Conservation (phyloP, 805 yeast genomes). For the Suhomyces tanzawaensis region DNA sequence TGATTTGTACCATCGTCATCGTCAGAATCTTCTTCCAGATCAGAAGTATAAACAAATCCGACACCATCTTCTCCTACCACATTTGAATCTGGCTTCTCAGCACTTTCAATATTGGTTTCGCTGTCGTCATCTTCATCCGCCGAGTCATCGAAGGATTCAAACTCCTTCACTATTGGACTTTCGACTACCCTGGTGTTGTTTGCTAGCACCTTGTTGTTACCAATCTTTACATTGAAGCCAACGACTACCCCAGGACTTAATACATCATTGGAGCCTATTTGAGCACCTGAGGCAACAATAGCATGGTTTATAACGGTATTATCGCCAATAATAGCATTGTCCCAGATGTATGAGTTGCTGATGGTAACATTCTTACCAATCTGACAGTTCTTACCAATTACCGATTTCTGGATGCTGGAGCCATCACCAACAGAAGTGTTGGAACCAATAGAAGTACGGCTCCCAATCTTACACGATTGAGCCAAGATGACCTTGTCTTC, state of each 20-base stretch:
- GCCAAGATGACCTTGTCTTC: constrained; percentile 87
- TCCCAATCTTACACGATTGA: constrained; percentile 84
- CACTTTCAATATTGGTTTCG: constrained; percentile 16
- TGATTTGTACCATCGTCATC: constrained; percentile 37
- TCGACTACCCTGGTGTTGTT: constrained; percentile 53
- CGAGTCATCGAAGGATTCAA: constrained; percentile 28
- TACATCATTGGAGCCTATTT: constrained; percentile 49
- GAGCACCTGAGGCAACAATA: constrained; percentile 66
- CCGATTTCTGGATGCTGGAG: constrained; percentile 61
- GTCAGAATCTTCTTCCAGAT: constrained; percentile 36
- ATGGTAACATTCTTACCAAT: constrained; percentile 78
- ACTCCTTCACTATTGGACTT: constrained; percentile 36
- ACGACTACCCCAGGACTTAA: constrained; percentile 73
- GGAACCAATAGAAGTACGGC: constrained; percentile 79
- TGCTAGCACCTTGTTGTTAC: constrained; percentile 48
- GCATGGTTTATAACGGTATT: constrained; percentile 56
- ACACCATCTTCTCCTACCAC: constrained; percentile 50
- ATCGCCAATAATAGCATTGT: constrained; percentile 70
- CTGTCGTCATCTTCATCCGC: constrained; percentile 36
- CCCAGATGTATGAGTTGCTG: constrained; percentile 83
- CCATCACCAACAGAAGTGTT: constrained; percentile 75
- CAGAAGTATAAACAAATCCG: constrained; percentile 51
- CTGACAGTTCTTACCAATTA: constrained; percentile 80
- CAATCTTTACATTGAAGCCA: constrained; percentile 72
- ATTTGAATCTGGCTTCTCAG: constrained; percentile 16